Conservation (phyloP, 495 filamentous ascomycete genomes). For the Jackrogersella multiformis region DNA sequence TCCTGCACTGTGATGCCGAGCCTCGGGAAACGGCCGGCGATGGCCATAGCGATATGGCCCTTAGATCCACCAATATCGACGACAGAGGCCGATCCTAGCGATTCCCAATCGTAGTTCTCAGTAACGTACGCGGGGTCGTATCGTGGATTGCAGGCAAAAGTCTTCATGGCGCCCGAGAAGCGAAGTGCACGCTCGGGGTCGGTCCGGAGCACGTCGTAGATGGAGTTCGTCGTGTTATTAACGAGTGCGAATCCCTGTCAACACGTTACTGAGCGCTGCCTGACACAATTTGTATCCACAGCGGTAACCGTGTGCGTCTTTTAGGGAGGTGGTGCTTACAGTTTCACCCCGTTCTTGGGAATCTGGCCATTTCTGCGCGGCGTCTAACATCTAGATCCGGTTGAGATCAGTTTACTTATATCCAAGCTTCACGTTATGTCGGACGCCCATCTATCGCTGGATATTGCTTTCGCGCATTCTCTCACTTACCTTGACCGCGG, state of each 20-base stretch:
- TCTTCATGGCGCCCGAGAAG: background rate
- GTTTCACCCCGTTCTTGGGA: background rate
- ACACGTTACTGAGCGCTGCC: no score
- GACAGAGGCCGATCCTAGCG: background rate
- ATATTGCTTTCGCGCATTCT: background rate
- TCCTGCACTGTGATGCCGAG: background rate
- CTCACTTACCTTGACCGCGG: background rate
- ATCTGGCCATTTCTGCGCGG: background rate
- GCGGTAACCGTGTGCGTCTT: background rate
- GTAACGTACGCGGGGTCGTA: background rate
- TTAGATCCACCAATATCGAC: background rate
- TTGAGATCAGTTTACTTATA: background rate
- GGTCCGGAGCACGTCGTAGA: background rate
- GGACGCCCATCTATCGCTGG: background rate
- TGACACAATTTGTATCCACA: background rate
- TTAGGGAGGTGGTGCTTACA: background rate
- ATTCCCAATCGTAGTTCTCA: background rate
- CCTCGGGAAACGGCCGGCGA: background rate
- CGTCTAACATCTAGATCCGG: background rate
- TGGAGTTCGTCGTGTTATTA: background rate
- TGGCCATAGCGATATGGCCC: background rate
- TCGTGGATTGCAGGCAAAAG: background rate
- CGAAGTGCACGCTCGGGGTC: background rate
- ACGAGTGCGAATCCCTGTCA: background rate
- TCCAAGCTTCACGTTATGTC: no score